These are phyloP conservation scores for Oryza coarctata DNA, from an alignment of 176 grass and related monocot species.

Conservation along the genomic window DNA sequence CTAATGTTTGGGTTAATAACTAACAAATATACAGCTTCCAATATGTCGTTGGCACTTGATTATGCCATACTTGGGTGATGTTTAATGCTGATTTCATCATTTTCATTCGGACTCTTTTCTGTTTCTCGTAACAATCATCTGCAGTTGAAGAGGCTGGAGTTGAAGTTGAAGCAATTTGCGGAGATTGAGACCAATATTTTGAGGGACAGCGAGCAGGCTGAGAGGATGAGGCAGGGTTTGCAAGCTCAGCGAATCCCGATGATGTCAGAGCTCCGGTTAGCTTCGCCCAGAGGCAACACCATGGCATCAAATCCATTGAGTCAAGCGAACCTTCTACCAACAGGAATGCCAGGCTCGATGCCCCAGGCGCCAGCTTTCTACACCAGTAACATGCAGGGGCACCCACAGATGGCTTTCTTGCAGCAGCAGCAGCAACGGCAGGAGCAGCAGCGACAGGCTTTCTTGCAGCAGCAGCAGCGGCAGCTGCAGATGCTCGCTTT, in stretches of 20 bases:
- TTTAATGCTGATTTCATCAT: conserved; percentile 18
- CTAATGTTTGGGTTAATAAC: not conserved
- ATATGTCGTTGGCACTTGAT: not conserved
- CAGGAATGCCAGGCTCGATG: conserved; percentile 26
- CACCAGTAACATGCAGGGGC: conserved; percentile 60
- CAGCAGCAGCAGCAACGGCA: conserved; percentile 35
- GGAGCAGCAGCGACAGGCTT: conserved; percentile 32
- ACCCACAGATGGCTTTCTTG: conserved; percentile 70
- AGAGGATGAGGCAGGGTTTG: conserved; percentile 63
- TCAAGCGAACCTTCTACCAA: conserved; percentile 38
- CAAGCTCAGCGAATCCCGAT: conserved; percentile 51
- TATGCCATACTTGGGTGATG: conserved; percentile 3
- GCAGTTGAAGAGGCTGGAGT: conserved; percentile 94
- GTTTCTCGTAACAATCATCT: conserved; percentile 13
- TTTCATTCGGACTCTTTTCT: not conserved
- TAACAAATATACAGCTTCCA: not conserved
- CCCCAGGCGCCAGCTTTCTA: conserved; percentile 40
- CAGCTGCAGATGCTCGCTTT: conserved; percentile 76
- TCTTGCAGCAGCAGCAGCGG: conserved; percentile 32
- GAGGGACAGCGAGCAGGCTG: conserved; percentile 82
- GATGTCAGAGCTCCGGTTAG: conserved; percentile 49
- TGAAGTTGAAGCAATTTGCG: conserved; percentile 95
- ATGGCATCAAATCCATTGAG: conserved; percentile 47
- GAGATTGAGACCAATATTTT: conserved; percentile 84
- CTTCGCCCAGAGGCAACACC: conserved; percentile 33